Percentiles rank a stretch among this genome's conserved stretches.
phyloP scores from a whole-genome alignment of 75 land plant genomes.

The Pseudotsuga menziesii region DNA sequence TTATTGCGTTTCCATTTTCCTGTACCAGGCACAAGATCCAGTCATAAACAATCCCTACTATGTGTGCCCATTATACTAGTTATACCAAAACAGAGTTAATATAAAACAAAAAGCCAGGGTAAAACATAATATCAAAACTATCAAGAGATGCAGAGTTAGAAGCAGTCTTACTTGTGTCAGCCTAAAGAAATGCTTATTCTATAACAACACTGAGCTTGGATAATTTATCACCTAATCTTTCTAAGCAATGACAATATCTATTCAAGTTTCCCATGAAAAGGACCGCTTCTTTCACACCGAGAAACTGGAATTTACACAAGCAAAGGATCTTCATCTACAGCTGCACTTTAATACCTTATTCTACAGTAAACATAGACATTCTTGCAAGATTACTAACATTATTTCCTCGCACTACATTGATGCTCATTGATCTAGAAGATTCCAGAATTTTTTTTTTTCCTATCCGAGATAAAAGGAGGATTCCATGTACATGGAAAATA shows the following conservation, averaged over 20 bases:
- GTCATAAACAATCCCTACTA: background rate
- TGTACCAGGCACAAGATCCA: constrained; percentile 12
- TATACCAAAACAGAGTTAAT: background rate
- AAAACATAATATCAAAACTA: background rate
- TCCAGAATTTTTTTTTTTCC: background rate
- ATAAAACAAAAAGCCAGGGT: background rate
- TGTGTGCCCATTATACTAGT: background rate
- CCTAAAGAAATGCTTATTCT: background rate
- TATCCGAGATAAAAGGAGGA: background rate
- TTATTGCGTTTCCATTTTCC: constrained; percentile 69
- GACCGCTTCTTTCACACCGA: background rate
- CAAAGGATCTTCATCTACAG: background rate
- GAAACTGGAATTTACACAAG: background rate
- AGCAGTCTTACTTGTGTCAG: background rate
- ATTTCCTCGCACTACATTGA: background rate
- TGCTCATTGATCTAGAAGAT: background rate
- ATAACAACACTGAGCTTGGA: background rate
- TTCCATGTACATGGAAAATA: background rate
- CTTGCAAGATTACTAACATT: background rate
- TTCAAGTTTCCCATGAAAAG: background rate
- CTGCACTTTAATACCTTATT: background rate
- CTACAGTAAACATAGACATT: background rate
- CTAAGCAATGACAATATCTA: background rate
- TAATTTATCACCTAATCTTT: background rate
- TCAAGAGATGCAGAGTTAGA: background rate